Base-by-base conservation (phyloP, 441 rosid genomes). In the Mallotus japonicus region DNA sequence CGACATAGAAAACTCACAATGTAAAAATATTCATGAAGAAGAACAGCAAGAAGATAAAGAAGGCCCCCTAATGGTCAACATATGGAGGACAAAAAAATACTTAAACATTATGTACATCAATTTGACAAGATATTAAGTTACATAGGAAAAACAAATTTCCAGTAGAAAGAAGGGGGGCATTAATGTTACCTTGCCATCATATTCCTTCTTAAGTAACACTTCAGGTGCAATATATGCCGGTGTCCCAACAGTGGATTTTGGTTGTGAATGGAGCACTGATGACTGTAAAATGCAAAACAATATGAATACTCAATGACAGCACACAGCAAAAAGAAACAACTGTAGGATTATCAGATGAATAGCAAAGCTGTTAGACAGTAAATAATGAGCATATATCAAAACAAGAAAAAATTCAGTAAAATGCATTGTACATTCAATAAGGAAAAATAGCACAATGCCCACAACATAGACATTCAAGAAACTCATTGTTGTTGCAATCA, bases 181-280 rank as follows among this genome's bases (percentile, higher is more conserved):
- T 75, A 32, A 69, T 37, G 75, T 64, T 83, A 93, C 99, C 99
- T 96, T 92, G 75, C 98, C 99, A 74, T 96, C 98, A 50, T 96
- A 96, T 85, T 93, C 99, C 85, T 89, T 93, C 87, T 89, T 92
- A 20, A 89, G 93, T 67, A 96, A 82, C 62, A 93, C 97, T 84
- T 96, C 99, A 7, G 99, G 99, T 75, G 99, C 99, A 7, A 93
- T 96, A 66, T 96, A 96, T 46, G 99, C 99, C 63, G 99, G 98
- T 56, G 99, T 96, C 76, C 99, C 99, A 56, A 96, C 98, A 1
- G 99, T 92, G 44, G 99, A 96, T 82, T 93, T 96, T n/a, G 99
- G 99, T 77, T 92, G 97, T 0, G 99, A 93, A 77, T 96, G 98
- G 28, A 96, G 87, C 79, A 96, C 90, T 0, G 98, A 96, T 10